Percentiles rank a stretch among this genome's conserved stretches.
These are phyloP conservation scores for Boletus subcaerulescens DNA, from an alignment of 768 basidiomycete genomes.

Conservation along the genomic window DNA sequence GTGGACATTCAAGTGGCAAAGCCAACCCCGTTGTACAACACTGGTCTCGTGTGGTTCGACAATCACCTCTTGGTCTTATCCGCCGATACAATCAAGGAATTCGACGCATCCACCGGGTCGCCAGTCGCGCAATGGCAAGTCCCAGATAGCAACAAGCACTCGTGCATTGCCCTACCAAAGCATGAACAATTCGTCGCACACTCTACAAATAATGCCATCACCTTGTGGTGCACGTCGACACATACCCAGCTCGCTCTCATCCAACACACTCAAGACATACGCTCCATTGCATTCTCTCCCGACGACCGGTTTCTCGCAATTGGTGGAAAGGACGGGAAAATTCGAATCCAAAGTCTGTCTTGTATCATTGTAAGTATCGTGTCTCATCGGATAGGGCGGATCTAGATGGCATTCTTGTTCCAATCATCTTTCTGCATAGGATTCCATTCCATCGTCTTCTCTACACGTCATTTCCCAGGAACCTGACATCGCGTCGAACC, in stretches of 20 bases:
- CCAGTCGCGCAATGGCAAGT: not conserved
- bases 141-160: no score
- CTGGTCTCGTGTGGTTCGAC: not conserved
- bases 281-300: not conserved
- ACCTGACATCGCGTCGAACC: no score
- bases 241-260: not conserved
- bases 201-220: not conserved
- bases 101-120: not conserved
- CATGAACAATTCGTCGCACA: not conserved
- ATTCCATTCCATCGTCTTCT: no score
- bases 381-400: no score
- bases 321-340: not conserved
- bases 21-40: not conserved
- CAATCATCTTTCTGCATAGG: no score
- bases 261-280: not conserved
- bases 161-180: not conserved
- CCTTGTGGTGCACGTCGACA: not conserved
- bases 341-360: not conserved
- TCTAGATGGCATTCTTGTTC: no score
- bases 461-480: no score
- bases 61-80: not conserved
- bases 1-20: no score
- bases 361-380: not conserved
- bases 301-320: not conserved
- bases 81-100: not conserved